Percentiles rank a stretch among this genome's conserved stretches.
These are phyloP conservation scores for Bidens hawaiensis DNA, from an alignment of 140 eudicot species.

Conservation along the genomic window DNA sequence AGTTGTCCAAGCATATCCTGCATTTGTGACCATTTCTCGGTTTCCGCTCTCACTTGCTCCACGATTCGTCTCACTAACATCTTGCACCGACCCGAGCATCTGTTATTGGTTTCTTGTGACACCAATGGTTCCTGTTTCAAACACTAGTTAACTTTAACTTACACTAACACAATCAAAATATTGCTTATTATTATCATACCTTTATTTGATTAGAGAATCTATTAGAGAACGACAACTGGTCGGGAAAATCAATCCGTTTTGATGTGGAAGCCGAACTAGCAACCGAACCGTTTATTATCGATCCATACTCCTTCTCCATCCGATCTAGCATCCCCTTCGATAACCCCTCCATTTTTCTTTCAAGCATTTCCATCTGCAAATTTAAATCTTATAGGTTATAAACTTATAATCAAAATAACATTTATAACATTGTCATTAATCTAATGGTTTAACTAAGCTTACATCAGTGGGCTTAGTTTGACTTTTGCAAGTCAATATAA, in stretches of 20 bases:
- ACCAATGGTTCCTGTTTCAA: constrained; percentile 41
- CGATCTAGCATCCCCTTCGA: constrained; percentile 59
- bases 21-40: constrained; percentile 99
- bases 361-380: constrained; percentile 49
- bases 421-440: neutral
- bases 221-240: constrained; percentile 36
- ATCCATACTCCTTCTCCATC: constrained; percentile 57
- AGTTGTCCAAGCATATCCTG: constrained; percentile 82
- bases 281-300: constrained; percentile 54
- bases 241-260: constrained; percentile 48
- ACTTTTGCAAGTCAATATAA: constrained; percentile 25
- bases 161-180: neutral
- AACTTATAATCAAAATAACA: neutral
- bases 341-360: constrained; percentile 67
- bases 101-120: constrained; percentile 34
- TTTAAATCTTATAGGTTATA: too few relatives aligned
- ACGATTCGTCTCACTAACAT: constrained; percentile 60
- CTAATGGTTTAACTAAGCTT: constrained; percentile 27
- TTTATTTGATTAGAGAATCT: constrained; percentile 43
- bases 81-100: constrained; percentile 84
- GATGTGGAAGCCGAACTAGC: constrained; percentile 76
- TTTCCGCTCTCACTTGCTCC: constrained; percentile 91
- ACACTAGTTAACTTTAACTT: neutral
- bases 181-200: neutral
- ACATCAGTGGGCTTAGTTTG: constrained; percentile 46